Conservation (phyloP, 768 basidiomycete species). For the Mycena olivaceomarginata region DNA sequence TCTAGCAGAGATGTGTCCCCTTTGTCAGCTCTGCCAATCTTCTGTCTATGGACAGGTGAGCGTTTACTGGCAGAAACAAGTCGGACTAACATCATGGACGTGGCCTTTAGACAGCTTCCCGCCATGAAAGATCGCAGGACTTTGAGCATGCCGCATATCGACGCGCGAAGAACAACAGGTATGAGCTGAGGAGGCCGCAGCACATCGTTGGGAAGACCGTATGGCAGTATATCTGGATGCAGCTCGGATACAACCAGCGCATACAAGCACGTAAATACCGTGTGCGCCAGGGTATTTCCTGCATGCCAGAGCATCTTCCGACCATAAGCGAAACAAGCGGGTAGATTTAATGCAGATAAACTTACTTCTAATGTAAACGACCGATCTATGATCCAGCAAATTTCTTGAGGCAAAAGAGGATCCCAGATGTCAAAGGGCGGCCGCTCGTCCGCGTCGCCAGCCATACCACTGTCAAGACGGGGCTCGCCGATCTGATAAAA, state of each 20-base stretch:
- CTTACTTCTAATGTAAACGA: conserved; percentile 87
- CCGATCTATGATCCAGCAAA: conserved; percentile 93
- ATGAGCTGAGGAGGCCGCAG: conserved; percentile 77
- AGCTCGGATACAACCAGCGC: conserved; percentile 79
- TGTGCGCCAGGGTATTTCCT: conserved; percentile 91
- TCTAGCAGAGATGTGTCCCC: conserved; percentile 87
- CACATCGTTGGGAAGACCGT: conserved; percentile 58
- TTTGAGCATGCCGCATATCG: conserved; percentile 86
- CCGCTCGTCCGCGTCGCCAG: conserved; percentile 60
- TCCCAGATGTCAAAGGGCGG: conserved; percentile 78
- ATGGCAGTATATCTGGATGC: conserved; percentile 70
- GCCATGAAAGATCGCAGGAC: conserved; percentile 88
- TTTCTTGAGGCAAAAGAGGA: conserved; percentile 83
- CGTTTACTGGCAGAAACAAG: conserved; percentile 38
- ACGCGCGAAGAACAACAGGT: conserved; percentile 80
- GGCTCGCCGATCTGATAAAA: conserved; percentile 88
- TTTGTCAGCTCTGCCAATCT: conserved; percentile 94
- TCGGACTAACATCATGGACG: conserved; percentile 82
- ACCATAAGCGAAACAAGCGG: conserved; percentile 6
- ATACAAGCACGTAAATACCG: conserved; percentile 87
- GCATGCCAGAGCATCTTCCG: conserved; percentile 91
- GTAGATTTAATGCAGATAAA: conserved; percentile 23
- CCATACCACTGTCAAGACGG: conserved; percentile 89
- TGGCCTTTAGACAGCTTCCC: conserved; percentile 86
- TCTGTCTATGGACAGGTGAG: conserved; percentile 72